Conservation (phyloP, 202 grass and related monocot genomes). For the Carex arenaria region DNA sequence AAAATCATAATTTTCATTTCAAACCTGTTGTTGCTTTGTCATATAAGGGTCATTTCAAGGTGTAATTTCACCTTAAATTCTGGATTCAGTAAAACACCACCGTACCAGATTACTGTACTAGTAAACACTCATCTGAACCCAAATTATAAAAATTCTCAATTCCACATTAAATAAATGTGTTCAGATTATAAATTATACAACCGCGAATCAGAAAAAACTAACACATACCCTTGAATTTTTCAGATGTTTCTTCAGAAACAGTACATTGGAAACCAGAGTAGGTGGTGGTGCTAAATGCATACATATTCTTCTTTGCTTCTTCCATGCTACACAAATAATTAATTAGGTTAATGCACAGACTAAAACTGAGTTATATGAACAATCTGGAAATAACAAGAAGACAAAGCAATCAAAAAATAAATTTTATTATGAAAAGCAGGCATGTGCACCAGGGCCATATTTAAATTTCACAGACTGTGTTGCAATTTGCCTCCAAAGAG, state of each 20-base stretch:
- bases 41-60: not conserved
- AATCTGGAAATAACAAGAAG: not conserved
- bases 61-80: not conserved
- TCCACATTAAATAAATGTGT: not conserved
- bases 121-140: not conserved
- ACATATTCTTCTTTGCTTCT: slow-evolving; percentile 99
- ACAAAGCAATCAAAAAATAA: not conserved
- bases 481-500: not conserved
- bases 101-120: not conserved
- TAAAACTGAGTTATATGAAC: not conserved
- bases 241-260: slow-evolving; percentile 88
- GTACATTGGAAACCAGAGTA: slow-evolving; percentile 97
- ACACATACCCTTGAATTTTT: slow-evolving; percentile 91
- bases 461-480: not conserved
- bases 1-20: not conserved
- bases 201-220: not conserved
- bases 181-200: not conserved
- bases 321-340: slow-evolving; percentile 59
- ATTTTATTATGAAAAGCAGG: not conserved
- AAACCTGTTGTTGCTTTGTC: not conserved
- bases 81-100: not conserved
- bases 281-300: slow-evolving; percentile 94
- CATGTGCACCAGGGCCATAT: not conserved
- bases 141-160: not conserved
- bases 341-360: not conserved